Conservation (phyloP, 1,284 basidiomycete genomes). For the Ustilago esculenta region DNA sequence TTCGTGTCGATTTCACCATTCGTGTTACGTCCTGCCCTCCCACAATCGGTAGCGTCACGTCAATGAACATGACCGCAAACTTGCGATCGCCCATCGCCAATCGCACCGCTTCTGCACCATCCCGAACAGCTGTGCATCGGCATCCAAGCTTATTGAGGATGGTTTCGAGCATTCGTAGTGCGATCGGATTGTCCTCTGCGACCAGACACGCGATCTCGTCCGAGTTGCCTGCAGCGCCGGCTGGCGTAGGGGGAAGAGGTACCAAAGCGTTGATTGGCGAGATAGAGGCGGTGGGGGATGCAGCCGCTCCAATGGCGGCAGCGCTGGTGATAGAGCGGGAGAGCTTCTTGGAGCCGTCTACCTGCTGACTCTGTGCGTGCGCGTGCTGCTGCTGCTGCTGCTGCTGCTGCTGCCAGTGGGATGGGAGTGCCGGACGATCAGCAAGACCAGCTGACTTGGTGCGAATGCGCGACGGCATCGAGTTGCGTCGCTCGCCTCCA, state of each 20-base stretch:
- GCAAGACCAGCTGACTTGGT: constrained; percentile 76
- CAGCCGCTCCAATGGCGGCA: constrained; percentile 3
- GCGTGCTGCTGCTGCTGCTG: constrained; percentile 16
- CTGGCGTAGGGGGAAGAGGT: constrained; percentile 5
- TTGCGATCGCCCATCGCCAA: constrained; percentile 95
- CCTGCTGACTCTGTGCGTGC: not conserved
- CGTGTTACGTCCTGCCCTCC: constrained; percentile 90
- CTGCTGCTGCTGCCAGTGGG: constrained; percentile 30
- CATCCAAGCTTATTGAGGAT: constrained; percentile 90
- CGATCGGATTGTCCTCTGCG: constrained; percentile 92
- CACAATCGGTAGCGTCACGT: constrained; percentile 88
- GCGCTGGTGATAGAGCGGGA: constrained; percentile 4
- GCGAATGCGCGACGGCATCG: constrained; percentile 85
- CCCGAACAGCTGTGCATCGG: constrained; percentile 89
- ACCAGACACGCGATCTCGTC: constrained; percentile 83
- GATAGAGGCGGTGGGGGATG: constrained; percentile 21
- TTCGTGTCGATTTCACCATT: constrained; percentile 93
- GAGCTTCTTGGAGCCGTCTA: constrained; percentile 15
- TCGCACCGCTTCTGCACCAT: constrained; percentile 95
- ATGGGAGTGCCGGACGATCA: constrained; percentile 40
- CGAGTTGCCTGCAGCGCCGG: constrained; percentile 22
- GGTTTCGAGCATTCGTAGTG: constrained; percentile 77
- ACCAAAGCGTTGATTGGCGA: constrained; percentile 27
- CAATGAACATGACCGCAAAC: constrained; percentile 79
- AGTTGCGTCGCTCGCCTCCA: constrained; percentile 74